Evolutionary conservation across 2,329 filamentous ascomycete genomes (phyloP), one percentile per base, ranked within the genome.

Genomic region (Ophioceras dolichostomum): DNA sequence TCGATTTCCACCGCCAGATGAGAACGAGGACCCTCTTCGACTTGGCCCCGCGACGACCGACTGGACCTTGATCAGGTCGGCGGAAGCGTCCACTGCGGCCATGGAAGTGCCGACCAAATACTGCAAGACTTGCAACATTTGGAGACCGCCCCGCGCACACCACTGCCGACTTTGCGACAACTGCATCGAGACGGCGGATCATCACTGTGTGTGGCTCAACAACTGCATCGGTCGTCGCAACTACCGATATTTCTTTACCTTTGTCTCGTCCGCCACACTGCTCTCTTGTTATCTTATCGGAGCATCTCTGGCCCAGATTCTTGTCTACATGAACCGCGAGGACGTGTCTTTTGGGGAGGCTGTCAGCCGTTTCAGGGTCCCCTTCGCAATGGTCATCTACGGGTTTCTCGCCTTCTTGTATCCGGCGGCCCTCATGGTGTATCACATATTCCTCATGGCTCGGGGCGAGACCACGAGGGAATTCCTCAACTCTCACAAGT

Each of bases 91-190:
- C 9, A 82, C 83, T 22, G 82, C 87, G 8, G 88, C 88, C 5
- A 95, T 98, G 85, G 91, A 98, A 56, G 88, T 98, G 2, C 91
- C 91, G 0, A 88, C 89, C 43, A 96, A 98, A 62, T 95, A 94
- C 62, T 98, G 91, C 72, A 89, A 88, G 55, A 94, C 88, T 14
- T 98, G 91, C 67, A 87, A 87, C 52, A 88, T 98, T 47, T 98
- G 91, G 91, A 83, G 91, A 2, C 91, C 91, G 26, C 88, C 89
- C 20, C 83, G 91, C 41, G 87, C 86, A 41, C 93, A 98, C 54
- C 91, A 98, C 61, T 98, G 91, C 60, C 83, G 91, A 40, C 73
- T 94, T 20, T 98, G 91, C 61, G 89, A 98, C 60, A 95, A 93
- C 57, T 98, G 91, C 56, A 76, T 98, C 42, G 91, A 98, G 59